A percentile compares a stretch with the other conserved stretches of the same genome.
These are phyloP conservation scores for Fistulinella cinereoalba DNA, from an alignment of 1,284 basidiomycete genomes.

Conservation along the genomic window DNA sequence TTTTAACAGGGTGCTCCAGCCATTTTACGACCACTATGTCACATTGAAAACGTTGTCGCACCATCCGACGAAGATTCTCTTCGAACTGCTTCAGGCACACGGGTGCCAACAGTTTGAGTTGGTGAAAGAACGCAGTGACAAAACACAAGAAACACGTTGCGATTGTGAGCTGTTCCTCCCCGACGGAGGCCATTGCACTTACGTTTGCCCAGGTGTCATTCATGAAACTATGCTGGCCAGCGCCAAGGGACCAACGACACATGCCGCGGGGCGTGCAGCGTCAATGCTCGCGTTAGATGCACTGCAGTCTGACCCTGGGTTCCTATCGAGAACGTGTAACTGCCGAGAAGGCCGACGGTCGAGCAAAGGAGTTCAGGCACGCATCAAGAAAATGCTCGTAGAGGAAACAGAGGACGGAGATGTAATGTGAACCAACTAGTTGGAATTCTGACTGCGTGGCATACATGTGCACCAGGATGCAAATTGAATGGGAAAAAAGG, in stretches of 20 bases:
- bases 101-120: slow-evolving; percentile 64
- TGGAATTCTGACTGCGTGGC: slow-evolving; percentile 1
- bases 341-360: slow-evolving; percentile 46
- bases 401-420: slow-evolving; percentile 34
- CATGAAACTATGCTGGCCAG: slow-evolving; percentile 64
- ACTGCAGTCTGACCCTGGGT: slow-evolving; percentile 58
- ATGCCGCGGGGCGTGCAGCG: slow-evolving; percentile 55
- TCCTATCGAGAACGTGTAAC: slow-evolving; percentile 61
- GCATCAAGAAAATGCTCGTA: slow-evolving; percentile 35
- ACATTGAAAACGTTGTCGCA: slow-evolving; percentile 65
- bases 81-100: slow-evolving; percentile 65
- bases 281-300: slow-evolving; percentile 62
- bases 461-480: slow-evolving; percentile 10
- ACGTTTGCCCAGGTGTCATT: slow-evolving; percentile 49
- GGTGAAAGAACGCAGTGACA: slow-evolving; percentile 43
- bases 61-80: slow-evolving; percentile 71
- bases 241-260: slow-evolving; percentile 47
- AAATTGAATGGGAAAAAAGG: not conserved
- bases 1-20: slow-evolving; percentile 63
- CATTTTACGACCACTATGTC: slow-evolving; percentile 73
- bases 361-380: slow-evolving; percentile 42
- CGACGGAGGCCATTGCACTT: slow-evolving; percentile 4
- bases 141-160: slow-evolving; percentile 40
- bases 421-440: slow-evolving; percentile 10
- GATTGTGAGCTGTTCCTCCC: slow-evolving; percentile 41